Evolutionary conservation across 352 stramenopile genomes (phyloP).

Genomic region (Pythium dissotocum): DNA sequence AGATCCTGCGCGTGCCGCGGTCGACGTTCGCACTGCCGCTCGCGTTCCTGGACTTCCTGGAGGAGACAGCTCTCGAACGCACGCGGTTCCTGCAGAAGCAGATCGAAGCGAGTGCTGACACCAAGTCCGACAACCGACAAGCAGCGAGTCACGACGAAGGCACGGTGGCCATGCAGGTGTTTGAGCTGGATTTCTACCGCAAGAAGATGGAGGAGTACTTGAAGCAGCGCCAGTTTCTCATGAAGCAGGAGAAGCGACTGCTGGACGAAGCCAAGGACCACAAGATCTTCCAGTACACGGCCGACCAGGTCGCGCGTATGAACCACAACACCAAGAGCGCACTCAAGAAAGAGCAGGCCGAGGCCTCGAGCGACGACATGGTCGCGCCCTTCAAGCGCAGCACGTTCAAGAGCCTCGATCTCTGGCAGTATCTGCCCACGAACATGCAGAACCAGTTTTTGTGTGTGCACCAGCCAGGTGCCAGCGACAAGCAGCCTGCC

Average conservation of each 20-base stretch:
- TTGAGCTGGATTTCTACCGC: constrained; percentile 62
- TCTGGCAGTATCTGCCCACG: constrained; percentile 80
- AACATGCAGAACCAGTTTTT: constrained; percentile 89
- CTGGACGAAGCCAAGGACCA: constrained; percentile 53
- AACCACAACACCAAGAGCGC: constrained; percentile 10
- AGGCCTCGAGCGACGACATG: constrained; percentile 29
- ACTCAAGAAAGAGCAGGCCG: constrained; percentile 6
- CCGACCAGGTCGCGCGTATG: constrained; percentile 21
- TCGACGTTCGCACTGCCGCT: constrained; percentile 75
- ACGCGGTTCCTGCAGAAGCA: constrained; percentile 56
- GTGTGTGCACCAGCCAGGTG: constrained; percentile 47
- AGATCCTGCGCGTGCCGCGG: constrained; percentile 72
- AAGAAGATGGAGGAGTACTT: constrained; percentile 77
- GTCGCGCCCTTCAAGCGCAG: constrained; percentile 80
- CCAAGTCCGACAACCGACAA: background rate
- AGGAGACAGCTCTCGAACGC: constrained; percentile 59
- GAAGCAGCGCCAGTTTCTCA: constrained; percentile 74
- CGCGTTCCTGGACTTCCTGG: constrained; percentile 74
- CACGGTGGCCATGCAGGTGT: constrained; percentile 37
- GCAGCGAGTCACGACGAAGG: constrained; percentile 8
- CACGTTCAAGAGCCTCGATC: constrained; percentile 77
- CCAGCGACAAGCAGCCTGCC: constrained; percentile 17
- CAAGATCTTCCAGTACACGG: constrained; percentile 35
- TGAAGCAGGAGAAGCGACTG: constrained; percentile 69
- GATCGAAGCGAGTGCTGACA: constrained; percentile 28